A percentile compares a stretch with the other conserved stretches of the same genome.
Evolutionary conservation across 345 rosid species (phyloP).

Genomic region (Moringa oleifera): DNA sequence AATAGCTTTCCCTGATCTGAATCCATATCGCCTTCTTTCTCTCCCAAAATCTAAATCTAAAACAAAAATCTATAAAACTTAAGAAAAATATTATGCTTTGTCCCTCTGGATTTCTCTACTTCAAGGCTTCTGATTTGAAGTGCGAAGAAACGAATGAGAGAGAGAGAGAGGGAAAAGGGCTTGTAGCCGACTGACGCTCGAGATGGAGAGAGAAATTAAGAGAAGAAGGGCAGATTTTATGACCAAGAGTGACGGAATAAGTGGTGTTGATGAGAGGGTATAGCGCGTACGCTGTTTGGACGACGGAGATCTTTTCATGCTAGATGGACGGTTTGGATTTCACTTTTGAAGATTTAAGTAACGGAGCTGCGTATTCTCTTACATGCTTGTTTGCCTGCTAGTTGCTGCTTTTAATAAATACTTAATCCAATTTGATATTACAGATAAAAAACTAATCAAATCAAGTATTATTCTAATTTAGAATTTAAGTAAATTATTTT

Average conservation of each 20-base stretch:
- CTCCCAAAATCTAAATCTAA: constrained; percentile 16
- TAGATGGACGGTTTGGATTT: constrained; percentile 20
- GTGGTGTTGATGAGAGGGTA: not conserved
- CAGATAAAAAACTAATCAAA: too few relatives aligned
- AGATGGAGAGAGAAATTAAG: constrained; percentile 1
- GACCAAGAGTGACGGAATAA: too few relatives aligned
- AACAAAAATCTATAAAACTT: not conserved
- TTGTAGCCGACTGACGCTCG: constrained; percentile 22
- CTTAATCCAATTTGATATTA: too few relatives aligned
- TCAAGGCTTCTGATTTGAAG: constrained; percentile 26
- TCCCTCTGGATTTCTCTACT: not conserved
- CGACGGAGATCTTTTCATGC: constrained; percentile 17
- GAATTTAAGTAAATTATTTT: too few relatives aligned
- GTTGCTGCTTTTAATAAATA: too few relatives aligned
- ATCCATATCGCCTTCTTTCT: constrained; percentile 38
- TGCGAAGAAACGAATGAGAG: constrained; percentile 4
- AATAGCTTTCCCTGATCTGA: constrained; percentile 91
- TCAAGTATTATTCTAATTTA: too few relatives aligned
- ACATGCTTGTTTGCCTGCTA: too few relatives aligned
- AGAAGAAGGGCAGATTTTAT: not conserved
- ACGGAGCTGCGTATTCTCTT: too few relatives aligned
- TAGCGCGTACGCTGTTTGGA: constrained; percentile 12
- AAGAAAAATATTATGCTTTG: too few relatives aligned
- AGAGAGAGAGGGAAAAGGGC: constrained; percentile 6
- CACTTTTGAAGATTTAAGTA: not conserved